phyloP scores from a whole-genome alignment of 2,329 filamentous ascomycete genomes.

The Paecilomyces sp. region DNA sequence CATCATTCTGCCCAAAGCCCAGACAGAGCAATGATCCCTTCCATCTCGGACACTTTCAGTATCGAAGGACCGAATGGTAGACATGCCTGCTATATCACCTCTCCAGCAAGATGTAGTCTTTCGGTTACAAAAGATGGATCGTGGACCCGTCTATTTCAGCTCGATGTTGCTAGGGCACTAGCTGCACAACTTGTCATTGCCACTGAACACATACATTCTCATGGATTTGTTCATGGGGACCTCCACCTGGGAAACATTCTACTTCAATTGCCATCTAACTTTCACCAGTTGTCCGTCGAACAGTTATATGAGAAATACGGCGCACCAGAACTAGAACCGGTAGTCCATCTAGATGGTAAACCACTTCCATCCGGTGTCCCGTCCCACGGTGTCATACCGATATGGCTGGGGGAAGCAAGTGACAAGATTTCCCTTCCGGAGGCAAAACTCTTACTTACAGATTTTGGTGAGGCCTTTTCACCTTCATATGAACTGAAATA shows the following conservation, averaged over 20 bases:
- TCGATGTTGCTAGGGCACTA: constrained; percentile 15
- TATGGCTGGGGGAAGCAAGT: constrained; percentile 29
- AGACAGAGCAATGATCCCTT: constrained; percentile 6
- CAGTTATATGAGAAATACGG: constrained; percentile 14
- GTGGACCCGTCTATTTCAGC: constrained; percentile 15
- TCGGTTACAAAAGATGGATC: constrained; percentile 12
- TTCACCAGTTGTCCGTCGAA: constrained; percentile 12
- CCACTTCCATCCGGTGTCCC: constrained; percentile 21
- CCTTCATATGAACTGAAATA: constrained; percentile 13
- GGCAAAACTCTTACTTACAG: constrained; percentile 19
- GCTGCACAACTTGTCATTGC: constrained; percentile 22
- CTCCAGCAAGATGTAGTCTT: constrained; percentile 12
- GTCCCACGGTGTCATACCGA: constrained; percentile 17
- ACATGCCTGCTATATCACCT: constrained; percentile 16
- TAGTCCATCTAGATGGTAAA: constrained; percentile 15
- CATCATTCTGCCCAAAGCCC: background rate
- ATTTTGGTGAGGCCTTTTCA: constrained; percentile 33
- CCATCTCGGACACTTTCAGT: constrained; percentile 13
- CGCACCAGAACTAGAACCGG: constrained; percentile 10
- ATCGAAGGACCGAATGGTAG: constrained; percentile 17
- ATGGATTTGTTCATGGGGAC: constrained; percentile 28
- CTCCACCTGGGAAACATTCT: constrained; percentile 31
- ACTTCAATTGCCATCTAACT: constrained; percentile 12
- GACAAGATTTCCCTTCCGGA: constrained; percentile 21
- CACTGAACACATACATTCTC: constrained; percentile 20